phyloP scores from a whole-genome alignment of 2,329 filamentous ascomycete species.

The Pseudonectria buxi region DNA sequence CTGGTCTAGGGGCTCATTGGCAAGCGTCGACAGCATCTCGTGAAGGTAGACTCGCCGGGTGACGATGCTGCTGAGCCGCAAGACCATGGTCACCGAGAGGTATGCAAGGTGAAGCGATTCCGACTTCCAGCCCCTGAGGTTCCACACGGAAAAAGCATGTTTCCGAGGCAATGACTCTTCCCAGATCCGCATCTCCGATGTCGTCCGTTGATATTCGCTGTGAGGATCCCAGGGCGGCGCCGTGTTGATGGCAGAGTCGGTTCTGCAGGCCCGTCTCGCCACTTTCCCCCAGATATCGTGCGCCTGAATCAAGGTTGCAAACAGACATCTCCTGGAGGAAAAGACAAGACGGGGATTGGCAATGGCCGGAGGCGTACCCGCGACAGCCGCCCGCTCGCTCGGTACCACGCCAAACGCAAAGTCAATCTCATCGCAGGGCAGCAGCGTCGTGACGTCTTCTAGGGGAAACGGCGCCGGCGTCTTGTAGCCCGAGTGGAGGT shows the following conservation, averaged over 20 bases:
- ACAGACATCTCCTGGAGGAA: slow-evolving; percentile 24
- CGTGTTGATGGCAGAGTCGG: slow-evolving; percentile 5
- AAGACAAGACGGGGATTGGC: slow-evolving; percentile 18
- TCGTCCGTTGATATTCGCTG: slow-evolving; percentile 20
- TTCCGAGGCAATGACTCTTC: slow-evolving; percentile 24
- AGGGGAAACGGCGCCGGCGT: slow-evolving; percentile 27
- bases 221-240: slow-evolving; percentile 16
- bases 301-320: slow-evolving; percentile 31
- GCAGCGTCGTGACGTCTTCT: slow-evolving; percentile 28
- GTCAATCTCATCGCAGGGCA: slow-evolving; percentile 31
- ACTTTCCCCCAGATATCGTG: slow-evolving; percentile 32
- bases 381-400: slow-evolving; percentile 23
- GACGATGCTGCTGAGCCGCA: slow-evolving; percentile 31
- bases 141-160: slow-evolving; percentile 30
- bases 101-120: slow-evolving; percentile 30
- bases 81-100: slow-evolving; percentile 28
- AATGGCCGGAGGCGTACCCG: slow-evolving; percentile 24
- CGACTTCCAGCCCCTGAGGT: slow-evolving; percentile 28
- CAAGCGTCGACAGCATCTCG: slow-evolving; percentile 18
- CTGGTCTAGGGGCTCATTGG: slow-evolving; percentile 1
- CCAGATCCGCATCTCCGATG: slow-evolving; percentile 16
- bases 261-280: slow-evolving; percentile 22
- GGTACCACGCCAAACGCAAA: slow-evolving; percentile 30
- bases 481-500: slow-evolving; percentile 29
- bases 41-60: slow-evolving; percentile 28